phyloP scores from a whole-genome alignment of 2,329 filamentous ascomycete genomes.

The Alternaria atra region DNA sequence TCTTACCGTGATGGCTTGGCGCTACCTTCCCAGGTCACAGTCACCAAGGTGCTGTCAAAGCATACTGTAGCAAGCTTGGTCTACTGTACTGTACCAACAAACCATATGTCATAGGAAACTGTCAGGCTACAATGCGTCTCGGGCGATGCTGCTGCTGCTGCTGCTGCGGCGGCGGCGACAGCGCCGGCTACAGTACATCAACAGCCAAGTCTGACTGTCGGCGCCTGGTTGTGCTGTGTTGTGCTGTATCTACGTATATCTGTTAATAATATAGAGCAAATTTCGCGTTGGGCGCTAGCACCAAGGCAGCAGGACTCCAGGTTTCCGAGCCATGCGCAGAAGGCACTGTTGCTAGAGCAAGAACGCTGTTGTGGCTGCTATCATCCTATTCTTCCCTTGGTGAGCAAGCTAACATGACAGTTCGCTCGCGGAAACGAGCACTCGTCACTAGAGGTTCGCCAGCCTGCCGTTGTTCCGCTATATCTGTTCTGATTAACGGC shows the following conservation, averaged over 20 bases:
- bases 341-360: not conserved
- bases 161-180: not conserved
- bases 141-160: not conserved
- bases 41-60: no score
- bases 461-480: not conserved
- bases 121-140: not conserved
- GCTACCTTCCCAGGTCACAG: not conserved
- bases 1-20: no score
- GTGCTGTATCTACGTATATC: no score
- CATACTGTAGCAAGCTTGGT: no score
- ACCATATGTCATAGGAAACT: no score
- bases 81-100: no score
- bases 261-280: not conserved
- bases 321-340: not conserved
- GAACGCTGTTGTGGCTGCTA: not conserved
- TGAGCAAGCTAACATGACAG: not conserved
- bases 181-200: no score
- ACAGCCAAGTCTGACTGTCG: not conserved
- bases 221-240: not conserved
- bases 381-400: not conserved
- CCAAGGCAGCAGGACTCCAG: not conserved
- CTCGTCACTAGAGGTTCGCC: not conserved
- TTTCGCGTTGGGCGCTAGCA: not conserved
- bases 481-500: not conserved
- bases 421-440: not conserved